Evolutionary conservation across 176 grass and related monocot species (phyloP).

Genomic region (Miscanthus lutarioriparius): DNA sequence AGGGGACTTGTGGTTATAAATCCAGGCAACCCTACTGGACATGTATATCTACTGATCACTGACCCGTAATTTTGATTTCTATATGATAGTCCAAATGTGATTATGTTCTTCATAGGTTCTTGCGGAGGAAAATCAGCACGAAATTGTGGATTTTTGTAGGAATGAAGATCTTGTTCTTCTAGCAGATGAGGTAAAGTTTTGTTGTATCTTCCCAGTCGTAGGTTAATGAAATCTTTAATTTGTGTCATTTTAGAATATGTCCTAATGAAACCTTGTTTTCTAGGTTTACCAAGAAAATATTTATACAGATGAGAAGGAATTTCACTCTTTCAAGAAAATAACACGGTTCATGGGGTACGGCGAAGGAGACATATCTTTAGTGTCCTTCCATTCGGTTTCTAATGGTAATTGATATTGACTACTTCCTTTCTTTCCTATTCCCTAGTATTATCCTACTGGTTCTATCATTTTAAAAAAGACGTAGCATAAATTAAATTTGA

Average conservation of each 20-base stretch:
- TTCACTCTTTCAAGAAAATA: conserved; percentile 93
- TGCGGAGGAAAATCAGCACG: conserved; percentile 46
- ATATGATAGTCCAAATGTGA: not conserved
- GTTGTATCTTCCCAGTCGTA: not conserved
- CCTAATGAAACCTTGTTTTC: not conserved
- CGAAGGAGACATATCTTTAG: conserved; percentile 55
- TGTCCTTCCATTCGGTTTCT: conserved; percentile 78
- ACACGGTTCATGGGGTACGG: conserved; percentile 64
- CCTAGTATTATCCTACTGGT: not conserved
- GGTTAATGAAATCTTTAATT: not conserved
- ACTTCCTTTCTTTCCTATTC: conserved; percentile 20
- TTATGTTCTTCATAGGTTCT: conserved; percentile 53
- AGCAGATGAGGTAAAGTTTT: conserved; percentile 66
- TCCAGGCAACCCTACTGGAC: conserved; percentile 84
- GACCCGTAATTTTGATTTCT: not conserved
- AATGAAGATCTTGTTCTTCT: conserved; percentile 75
- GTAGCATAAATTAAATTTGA: not conserved
- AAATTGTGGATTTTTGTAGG: conserved; percentile 77
- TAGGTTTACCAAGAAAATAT: conserved; percentile 93
- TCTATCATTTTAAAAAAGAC: not conserved
- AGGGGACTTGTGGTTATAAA: conserved; percentile 80
- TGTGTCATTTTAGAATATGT: not conserved
- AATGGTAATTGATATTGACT: conserved; percentile 57
- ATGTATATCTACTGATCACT: conserved; percentile 42
- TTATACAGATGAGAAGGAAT: conserved; percentile 61